These are phyloP conservation scores for Casuarina glauca DNA, from an alignment of 306 rosid genomes.

Conservation along the genomic window DNA sequence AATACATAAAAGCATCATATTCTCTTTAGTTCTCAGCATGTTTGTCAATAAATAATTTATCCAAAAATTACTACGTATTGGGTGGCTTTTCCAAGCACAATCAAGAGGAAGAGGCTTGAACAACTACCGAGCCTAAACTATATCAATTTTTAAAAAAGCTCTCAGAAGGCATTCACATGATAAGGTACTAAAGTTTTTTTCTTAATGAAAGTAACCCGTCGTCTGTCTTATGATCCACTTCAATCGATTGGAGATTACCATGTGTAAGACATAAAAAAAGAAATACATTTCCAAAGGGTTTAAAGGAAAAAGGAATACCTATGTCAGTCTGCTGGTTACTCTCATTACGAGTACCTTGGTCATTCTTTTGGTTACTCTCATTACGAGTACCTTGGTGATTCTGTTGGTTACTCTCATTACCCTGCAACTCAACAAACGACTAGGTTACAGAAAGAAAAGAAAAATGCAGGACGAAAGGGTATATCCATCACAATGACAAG, in stretches of 20 bases:
- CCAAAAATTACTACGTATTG: not conserved
- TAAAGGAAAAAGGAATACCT: conserved; percentile 27
- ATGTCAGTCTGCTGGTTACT: conserved; percentile 33
- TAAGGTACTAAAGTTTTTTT: not conserved
- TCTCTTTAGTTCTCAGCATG: not conserved
- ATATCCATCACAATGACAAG: not conserved
- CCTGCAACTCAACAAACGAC: conserved; percentile 28
- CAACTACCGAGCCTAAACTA: conserved; percentile 1
- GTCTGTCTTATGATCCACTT: not conserved
- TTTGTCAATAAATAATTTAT: not conserved
- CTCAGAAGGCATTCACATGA: not conserved
- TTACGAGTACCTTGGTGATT: conserved; percentile 38
- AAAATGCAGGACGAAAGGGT: not conserved
- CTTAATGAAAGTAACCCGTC: not conserved
- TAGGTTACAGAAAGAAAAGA: conserved; percentile 10
- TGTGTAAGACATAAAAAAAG: not conserved
- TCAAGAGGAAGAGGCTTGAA: not conserved
- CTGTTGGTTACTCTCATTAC: conserved; percentile 28
- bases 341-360: conserved; percentile 16
- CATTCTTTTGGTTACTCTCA: conserved; percentile 31
- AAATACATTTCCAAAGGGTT: not conserved
- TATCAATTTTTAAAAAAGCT: not conserved
- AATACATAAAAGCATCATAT: not conserved
- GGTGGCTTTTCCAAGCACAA: not conserved
- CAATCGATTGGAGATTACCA: not conserved